Percentiles rank a stretch among this genome's conserved stretches.
These are phyloP conservation scores for Yamadazyma diddensiae DNA, from an alignment of 1,139 yeast species.

Conservation along the genomic window DNA sequence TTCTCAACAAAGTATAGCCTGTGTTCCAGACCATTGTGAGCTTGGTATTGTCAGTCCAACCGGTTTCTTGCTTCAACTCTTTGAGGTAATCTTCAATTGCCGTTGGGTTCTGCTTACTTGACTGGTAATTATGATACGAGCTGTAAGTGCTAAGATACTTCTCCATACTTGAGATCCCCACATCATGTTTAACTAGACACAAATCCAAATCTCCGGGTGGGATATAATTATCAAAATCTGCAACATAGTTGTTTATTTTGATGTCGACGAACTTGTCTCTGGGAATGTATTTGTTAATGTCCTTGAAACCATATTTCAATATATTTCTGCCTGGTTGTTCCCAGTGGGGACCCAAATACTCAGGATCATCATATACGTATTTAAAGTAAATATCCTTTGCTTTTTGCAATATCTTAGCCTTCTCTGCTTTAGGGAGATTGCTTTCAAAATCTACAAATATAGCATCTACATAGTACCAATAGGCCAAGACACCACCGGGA, in stretches of 20 bases:
- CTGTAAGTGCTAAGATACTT: conserved; percentile 39
- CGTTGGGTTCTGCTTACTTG: conserved; percentile 25
- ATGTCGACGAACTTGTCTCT: conserved; percentile 25
- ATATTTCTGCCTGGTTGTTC: conserved; percentile 44
- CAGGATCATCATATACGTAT: conserved; percentile 35
- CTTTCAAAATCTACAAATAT: conserved; percentile 27
- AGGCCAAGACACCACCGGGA: conserved; percentile 40
- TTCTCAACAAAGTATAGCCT: conserved; percentile 35
- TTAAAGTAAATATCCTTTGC: conserved; percentile 28
- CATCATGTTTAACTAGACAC: conserved; percentile 20
- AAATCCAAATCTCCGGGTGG: conserved; percentile 22
- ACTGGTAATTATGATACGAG: conserved; percentile 33
- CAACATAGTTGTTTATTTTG: conserved; percentile 23
- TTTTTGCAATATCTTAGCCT: conserved; percentile 18
- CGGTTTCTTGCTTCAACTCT: conserved; percentile 20
- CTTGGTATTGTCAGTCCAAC: conserved; percentile 20
- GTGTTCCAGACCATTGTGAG: conserved; percentile 39
- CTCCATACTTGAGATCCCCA: conserved; percentile 23
- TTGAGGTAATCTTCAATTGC: conserved; percentile 21
- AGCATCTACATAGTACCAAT: conserved; percentile 45
- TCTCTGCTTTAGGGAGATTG: conserved; percentile 9
- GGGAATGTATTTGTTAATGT: conserved; percentile 34
- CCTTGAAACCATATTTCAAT: conserved; percentile 25
- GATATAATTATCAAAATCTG: conserved; percentile 15
- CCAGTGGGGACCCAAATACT: conserved; percentile 42